phyloP scores from a whole-genome alignment of 163 green algal genomes.

The Chlorella variabilis region DNA sequence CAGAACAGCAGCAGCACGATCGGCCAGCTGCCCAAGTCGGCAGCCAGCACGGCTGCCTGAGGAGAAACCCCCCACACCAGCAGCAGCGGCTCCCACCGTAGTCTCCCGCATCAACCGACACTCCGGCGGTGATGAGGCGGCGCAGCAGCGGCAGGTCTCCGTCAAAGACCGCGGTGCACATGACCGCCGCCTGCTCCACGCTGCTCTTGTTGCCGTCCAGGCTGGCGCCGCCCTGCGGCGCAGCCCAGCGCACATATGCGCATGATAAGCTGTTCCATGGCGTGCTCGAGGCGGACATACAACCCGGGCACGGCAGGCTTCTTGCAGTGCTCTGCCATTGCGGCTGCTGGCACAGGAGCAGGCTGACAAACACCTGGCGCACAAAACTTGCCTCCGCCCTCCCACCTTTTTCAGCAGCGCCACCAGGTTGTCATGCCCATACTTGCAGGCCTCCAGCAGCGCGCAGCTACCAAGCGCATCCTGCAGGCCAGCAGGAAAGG shows the following conservation, averaged over 20 bases:
- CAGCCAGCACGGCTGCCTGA: too few species aligned
- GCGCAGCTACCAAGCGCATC: conserved; percentile 44
- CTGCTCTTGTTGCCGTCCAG: neutral
- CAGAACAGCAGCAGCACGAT: too few species aligned
- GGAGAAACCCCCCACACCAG: too few species aligned
- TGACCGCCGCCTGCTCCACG: conserved; percentile 34
- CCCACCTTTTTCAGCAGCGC: conserved; percentile 20
- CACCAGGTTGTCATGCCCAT: conserved; percentile 46
- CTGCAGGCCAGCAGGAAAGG: neutral
- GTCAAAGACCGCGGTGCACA: conserved; percentile 56
- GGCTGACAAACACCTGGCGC: too few species aligned
- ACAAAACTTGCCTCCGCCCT: too few species aligned
- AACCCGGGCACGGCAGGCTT: too few species aligned
- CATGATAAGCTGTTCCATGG: too few species aligned
- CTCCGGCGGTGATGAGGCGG: conserved; percentile 55
- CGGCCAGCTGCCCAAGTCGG: too few species aligned
- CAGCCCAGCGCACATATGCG: neutral
- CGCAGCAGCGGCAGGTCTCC: conserved; percentile 60
- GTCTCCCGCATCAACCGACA: conserved; percentile 49
- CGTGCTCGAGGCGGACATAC: too few species aligned
- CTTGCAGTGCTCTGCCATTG: too few species aligned
- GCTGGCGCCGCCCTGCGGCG: conserved; percentile 19
- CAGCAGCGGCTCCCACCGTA: too few species aligned
- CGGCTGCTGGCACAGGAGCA: too few species aligned
- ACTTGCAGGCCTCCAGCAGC: conserved; percentile 53